Conservation (phyloP, 768 basidiomycete genomes). For the Daedalea quercina region DNA sequence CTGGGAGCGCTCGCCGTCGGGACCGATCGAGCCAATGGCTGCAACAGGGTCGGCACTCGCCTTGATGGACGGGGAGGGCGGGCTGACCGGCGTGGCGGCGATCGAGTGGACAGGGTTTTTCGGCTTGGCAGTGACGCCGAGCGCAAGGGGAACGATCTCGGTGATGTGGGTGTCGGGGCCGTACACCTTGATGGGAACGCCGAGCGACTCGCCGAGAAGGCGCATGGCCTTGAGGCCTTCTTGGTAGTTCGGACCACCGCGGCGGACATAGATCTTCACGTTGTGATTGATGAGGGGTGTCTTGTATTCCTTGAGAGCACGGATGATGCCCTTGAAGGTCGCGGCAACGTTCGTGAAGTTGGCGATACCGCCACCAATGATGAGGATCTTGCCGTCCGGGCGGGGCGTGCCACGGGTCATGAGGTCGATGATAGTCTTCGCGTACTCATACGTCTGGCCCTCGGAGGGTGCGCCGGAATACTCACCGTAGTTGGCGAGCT, state of each 20-base stretch:
- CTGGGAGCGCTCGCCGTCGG: conserved; percentile 77
- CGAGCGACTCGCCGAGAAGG: conserved; percentile 92
- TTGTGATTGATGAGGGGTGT: conserved; percentile 71
- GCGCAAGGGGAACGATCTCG: conserved; percentile 96
- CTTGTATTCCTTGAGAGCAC: conserved; percentile 91
- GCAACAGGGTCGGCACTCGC: conserved; percentile 25
- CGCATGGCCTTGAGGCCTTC: conserved; percentile 98
- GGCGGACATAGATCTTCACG: conserved; percentile 95
- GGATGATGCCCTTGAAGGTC: conserved; percentile 99
- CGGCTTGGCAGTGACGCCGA: conserved; percentile 67
- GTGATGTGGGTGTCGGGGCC: conserved; percentile 99
- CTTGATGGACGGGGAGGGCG: conserved; percentile 31
- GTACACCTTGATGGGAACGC: conserved; percentile 94
- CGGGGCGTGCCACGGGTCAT: conserved; percentile 85
- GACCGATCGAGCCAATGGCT: conserved; percentile 63
- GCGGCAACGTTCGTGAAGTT: conserved; percentile 99
- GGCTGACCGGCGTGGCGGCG: conserved; percentile 42
- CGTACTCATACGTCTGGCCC: conserved; percentile 98
- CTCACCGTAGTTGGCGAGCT: conserved; percentile 99
- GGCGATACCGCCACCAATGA: conserved; percentile 99
- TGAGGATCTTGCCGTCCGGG: conserved; percentile 92
- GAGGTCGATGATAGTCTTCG: conserved; percentile 96
- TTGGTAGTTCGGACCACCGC: conserved; percentile 99
- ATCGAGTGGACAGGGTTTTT: conserved; percentile 28
- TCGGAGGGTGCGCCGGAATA: conserved; percentile 98